phyloP scores from a whole-genome alignment of 352 stramenopile species.

The Paralagenidium karlingii region DNA sequence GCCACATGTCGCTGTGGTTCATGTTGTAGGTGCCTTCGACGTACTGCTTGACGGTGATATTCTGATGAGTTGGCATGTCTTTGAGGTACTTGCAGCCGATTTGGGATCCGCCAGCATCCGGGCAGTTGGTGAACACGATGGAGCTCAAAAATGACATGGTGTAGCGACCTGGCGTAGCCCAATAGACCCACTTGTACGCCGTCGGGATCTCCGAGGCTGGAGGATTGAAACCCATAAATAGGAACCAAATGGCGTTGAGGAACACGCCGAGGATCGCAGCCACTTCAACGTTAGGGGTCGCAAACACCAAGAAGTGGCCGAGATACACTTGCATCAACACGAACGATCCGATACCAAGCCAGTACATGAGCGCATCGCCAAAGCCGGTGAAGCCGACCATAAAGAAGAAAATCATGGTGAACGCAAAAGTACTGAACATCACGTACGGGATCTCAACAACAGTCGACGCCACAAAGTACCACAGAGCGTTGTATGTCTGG shows the following conservation, averaged over 20 bases:
- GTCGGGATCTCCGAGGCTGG: slow-evolving; percentile 4
- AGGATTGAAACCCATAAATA: slow-evolving; percentile 11
- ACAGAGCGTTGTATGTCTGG: slow-evolving; percentile 60
- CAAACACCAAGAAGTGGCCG: slow-evolving; percentile 2
- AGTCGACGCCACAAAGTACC: slow-evolving; percentile 47
- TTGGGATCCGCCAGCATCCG: slow-evolving; percentile 6
- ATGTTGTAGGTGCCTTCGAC: slow-evolving; percentile 12
- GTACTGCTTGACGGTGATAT: slow-evolving; percentile 17
- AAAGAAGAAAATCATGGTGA: slow-evolving; percentile 32
- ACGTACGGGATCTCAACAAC: slow-evolving; percentile 65
- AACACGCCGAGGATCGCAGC: slow-evolving; percentile 3
- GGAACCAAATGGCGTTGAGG: slow-evolving; percentile 11
- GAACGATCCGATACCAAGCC: slow-evolving; percentile 7
- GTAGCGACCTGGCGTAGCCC: slow-evolving; percentile 15
- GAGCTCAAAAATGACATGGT: slow-evolving; percentile 24
- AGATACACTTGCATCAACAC: slow-evolving; percentile 4
- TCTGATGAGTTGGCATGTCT: neutral
- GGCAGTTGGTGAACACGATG: slow-evolving; percentile 21
- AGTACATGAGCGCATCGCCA: slow-evolving; percentile 12
- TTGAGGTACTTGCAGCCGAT: neutral
- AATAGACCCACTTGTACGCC: slow-evolving; percentile 8
- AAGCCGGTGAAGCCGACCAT: slow-evolving; percentile 29
- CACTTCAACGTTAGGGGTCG: slow-evolving; percentile 2
- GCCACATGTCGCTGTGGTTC: slow-evolving; percentile 16
- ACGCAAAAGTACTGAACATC: slow-evolving; percentile 16